These are phyloP conservation scores for Fomitopsis pinicola DNA, from an alignment of 1,284 basidiomycete genomes.

Conservation along the genomic window DNA sequence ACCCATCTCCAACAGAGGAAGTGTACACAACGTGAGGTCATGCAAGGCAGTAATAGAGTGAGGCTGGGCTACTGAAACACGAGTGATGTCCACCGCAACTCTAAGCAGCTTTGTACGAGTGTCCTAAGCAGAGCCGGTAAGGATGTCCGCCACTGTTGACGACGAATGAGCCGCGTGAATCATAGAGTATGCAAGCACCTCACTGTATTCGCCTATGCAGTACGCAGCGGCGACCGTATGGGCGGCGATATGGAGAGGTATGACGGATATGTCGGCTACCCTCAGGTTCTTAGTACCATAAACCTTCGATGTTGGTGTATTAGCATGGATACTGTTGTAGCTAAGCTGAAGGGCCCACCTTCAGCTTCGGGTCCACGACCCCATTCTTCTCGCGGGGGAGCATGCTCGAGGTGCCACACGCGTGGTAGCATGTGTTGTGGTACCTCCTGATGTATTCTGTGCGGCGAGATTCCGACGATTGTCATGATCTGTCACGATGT, in stretches of 20 bases:
- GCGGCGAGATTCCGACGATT: background rate
- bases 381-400: constrained; percentile 45
- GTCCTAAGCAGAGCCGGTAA: too few species aligned
- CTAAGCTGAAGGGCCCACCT: constrained; percentile 11
- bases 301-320: background rate
- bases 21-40: too few species aligned
- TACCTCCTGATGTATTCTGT: constrained; percentile 14
- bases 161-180: too few species aligned
- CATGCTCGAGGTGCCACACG: constrained; percentile 26
- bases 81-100: too few species aligned
- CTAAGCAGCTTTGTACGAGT: too few species aligned
- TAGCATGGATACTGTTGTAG: background rate
- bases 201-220: constrained; percentile 15
- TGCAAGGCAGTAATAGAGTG: too few species aligned
- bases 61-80: too few species aligned
- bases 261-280: constrained; percentile 27
- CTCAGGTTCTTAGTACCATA: constrained; percentile 26
- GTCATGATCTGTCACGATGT: background rate
- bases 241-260: constrained; percentile 19
- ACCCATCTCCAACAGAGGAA: too few species aligned
- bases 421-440: background rate
- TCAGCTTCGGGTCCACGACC: constrained; percentile 45
- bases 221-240: constrained; percentile 43
- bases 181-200: too few species aligned
- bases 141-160: too few species aligned